Evolutionary conservation across 1,284 basidiomycete species (phyloP), one percentile per base, ranked within the genome.

Genomic region (Rhodofomes roseus): DNA sequence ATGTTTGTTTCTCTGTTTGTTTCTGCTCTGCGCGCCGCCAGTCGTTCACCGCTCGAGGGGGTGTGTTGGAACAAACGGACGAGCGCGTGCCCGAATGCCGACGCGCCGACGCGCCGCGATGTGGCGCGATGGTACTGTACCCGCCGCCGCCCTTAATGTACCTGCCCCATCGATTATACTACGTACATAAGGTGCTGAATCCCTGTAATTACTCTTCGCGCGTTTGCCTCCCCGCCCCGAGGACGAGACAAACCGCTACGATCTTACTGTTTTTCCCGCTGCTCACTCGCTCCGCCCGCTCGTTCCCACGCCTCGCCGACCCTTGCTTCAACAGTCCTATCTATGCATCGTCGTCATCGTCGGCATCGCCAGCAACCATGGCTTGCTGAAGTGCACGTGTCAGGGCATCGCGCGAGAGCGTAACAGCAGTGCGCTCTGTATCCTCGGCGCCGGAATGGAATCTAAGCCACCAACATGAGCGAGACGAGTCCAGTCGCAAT

Each of bases 41-140:
- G 29, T 50, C 46, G 29, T 50, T 27, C 59, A 37, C 53, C 29
- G 55, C 55, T 60, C 52, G 51, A 60, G 59, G 59, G 59, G 59
- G 40, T 60, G 59, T 60, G 57, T 59, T 59, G 57, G 36, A 46
- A 50, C 48, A 50, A 18, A 6, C 14, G 16, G 48, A 27, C 48
- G 18, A 50, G 48, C 27, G 27, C 48, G 9, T 31, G 27, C 48
- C 25, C 20, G 44, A 46, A 23, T 46, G 9, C 44, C 23, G 25
- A 23, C 20, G 7, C 44, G 23, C 44, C 11, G 20, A 11, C 25
- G 23, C 23, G 25, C 44, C 44, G 25, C 44, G 12, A 4, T 46
- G 20, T 5, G 39, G 39, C 39, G 39, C 39, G 39, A 40, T 18
- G 16, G 6, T 9, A 46, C 44, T 46, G 44, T 23, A 46, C 44